Evolutionary conservation across 208 protist genomes (phyloP).

Genomic region (Trypanosoma rangeli): DNA sequence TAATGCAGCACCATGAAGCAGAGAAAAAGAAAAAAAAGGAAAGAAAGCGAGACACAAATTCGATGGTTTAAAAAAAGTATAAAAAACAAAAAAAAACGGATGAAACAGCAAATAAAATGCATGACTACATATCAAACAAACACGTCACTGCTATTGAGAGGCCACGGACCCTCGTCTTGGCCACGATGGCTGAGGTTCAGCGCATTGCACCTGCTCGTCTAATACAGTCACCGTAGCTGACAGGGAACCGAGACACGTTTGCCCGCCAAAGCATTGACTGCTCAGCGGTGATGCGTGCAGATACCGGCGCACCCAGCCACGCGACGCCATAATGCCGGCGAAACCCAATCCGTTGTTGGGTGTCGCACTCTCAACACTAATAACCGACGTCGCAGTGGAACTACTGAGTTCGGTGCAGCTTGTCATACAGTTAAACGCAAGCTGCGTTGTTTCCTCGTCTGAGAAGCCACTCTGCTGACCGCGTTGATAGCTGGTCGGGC

Average conservation of each 20-base stretch:
- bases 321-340: slow-evolving; percentile 20
- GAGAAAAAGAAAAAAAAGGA: background rate
- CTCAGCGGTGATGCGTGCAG: background rate
- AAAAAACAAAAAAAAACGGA: background rate
- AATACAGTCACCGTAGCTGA: background rate
- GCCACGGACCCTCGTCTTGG: background rate
- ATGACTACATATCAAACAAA: background rate
- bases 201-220: background rate
- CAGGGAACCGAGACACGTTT: background rate
- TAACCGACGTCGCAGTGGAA: slow-evolving; percentile 23
- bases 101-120: background rate
- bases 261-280: slow-evolving; percentile 1
- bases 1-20: background rate
- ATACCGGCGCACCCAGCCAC: slow-evolving; percentile 26
- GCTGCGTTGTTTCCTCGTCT: slow-evolving; percentile 22
- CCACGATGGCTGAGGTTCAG: background rate
- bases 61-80: background rate
- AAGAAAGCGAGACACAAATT: background rate
- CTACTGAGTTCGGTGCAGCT: slow-evolving; percentile 27
- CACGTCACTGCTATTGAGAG: background rate
- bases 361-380: slow-evolving; percentile 24
- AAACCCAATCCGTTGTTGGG: background rate
- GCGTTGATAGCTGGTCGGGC: slow-evolving; percentile 22
- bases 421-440: slow-evolving; percentile 20
- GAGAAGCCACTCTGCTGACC: slow-evolving; percentile 22